Evolutionary conservation across 2,329 filamentous ascomycete genomes (phyloP).

Genomic region (Penicillium expansum): DNA sequence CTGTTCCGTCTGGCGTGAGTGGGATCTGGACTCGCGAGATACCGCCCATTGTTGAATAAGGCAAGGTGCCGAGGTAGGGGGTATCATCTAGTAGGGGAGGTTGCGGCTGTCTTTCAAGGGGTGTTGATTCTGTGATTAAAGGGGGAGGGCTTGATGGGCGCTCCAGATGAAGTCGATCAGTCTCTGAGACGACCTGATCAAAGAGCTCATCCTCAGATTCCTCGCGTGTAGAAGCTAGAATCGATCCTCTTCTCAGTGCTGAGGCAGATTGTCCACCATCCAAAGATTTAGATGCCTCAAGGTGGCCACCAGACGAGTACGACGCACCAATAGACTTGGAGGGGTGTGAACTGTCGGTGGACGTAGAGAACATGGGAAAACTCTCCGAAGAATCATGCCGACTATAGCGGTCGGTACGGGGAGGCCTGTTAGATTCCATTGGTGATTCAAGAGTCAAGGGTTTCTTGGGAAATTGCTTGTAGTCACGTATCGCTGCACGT

Average conservation of each 20-base stretch:
- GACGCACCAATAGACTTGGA: constrained; percentile 54
- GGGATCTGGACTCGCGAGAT: constrained; percentile 31
- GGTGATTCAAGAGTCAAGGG: constrained; percentile 50
- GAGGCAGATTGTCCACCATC: constrained; percentile 21
- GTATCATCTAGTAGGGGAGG: neutral
- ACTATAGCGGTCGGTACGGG: constrained; percentile 37
- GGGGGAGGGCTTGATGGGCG: constrained; percentile 40
- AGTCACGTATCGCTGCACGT: constrained; percentile 47
- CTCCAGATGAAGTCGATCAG: constrained; percentile 43
- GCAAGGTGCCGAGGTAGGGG: neutral
- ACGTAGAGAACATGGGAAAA: constrained; percentile 63
- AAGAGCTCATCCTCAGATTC: constrained; percentile 24
- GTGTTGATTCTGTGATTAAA: constrained; percentile 38
- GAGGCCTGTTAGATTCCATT: constrained; percentile 29
- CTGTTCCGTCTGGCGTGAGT: constrained; percentile 29
- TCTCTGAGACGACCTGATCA: constrained; percentile 26
- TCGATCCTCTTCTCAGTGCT: constrained; percentile 15
- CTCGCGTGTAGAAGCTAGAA: constrained; percentile 20
- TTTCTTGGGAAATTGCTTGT: constrained; percentile 50
- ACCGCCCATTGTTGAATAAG: constrained; percentile 16
- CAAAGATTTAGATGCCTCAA: constrained; percentile 21
- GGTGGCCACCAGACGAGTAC: constrained; percentile 38
- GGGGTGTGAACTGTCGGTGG: constrained; percentile 55
- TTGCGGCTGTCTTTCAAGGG: constrained; percentile 20
- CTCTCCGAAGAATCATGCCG: constrained; percentile 61